These are phyloP conservation scores for Anaeromyces robustus DNA, from an alignment of 192 early-diverging fungal genomes.

Conservation along the genomic window DNA sequence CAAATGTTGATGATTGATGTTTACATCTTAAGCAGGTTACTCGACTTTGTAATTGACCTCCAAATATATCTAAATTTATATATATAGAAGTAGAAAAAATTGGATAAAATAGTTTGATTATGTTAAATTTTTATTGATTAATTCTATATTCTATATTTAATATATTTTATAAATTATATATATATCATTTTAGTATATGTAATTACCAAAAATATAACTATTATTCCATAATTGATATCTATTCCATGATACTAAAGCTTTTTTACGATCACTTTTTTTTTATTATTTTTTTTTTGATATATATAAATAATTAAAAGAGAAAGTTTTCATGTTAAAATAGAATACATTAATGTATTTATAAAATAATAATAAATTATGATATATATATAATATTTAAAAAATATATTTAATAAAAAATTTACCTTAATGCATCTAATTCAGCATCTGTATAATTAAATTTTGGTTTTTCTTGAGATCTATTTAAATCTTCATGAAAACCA, in stretches of 20 bases:
- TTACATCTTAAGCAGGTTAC: slow-evolving; percentile 24
- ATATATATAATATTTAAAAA: not conserved
- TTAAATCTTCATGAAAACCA: slow-evolving; percentile 30
- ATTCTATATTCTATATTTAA: no score
- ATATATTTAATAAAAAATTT: not conserved
- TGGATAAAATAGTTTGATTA: no score
- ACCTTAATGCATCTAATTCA: slow-evolving; percentile 22
- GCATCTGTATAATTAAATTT: slow-evolving; percentile 21
- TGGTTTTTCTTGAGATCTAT: slow-evolving; percentile 12
- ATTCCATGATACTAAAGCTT: slow-evolving; percentile 27
- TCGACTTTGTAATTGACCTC: slow-evolving; percentile 29
- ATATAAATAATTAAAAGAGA: no score
- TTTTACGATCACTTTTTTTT: slow-evolving; percentile 18
- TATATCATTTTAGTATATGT: not conserved
- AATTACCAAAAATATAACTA: slow-evolving; percentile 19
- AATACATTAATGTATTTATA: no score
- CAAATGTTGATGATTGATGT: slow-evolving; percentile 25
- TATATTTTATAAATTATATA: slow-evolving; percentile 9
- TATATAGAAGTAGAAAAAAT: slow-evolving; percentile 12
- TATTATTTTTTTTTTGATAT: not conserved
- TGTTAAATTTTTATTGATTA: no score
- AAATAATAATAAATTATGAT: no score
- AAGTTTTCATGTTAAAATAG: no score
- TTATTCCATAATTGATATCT: not conserved
- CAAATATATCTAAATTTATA: slow-evolving; percentile 20